Evolutionary conservation across 768 basidiomycete species (phyloP).

Genomic region (Psilocybe subaeruginosa): DNA sequence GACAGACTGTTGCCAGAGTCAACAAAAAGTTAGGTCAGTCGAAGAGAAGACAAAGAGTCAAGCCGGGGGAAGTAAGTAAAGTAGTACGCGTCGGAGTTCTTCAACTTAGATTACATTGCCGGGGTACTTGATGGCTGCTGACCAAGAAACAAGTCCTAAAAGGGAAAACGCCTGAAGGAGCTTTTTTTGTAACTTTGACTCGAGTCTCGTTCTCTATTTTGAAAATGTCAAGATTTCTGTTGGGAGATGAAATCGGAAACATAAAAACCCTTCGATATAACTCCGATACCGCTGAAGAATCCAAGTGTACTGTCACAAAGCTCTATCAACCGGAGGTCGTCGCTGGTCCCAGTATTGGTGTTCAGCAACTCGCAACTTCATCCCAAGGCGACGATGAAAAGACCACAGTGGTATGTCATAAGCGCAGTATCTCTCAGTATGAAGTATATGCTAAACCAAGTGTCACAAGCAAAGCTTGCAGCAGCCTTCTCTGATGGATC

Average conservation of each 20-base stretch:
- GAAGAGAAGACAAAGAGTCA: no score
- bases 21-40: no score
- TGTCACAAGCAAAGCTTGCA: constrained; percentile 60
- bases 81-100: no score
- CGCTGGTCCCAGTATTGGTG: constrained; percentile 12
- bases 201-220: constrained; percentile 5
- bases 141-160: background rate
- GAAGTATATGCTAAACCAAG: constrained; percentile 11
- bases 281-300: constrained; percentile 26
- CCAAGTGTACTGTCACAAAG: constrained; percentile 36
- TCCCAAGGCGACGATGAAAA: constrained; percentile 2
- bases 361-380: constrained; percentile 30
- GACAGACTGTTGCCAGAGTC: background rate
- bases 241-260: constrained; percentile 80
- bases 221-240: constrained; percentile 67
- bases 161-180: background rate
- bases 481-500: constrained; percentile 68
- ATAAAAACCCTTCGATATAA: constrained; percentile 63
- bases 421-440: background rate
- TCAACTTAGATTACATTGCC: no score
- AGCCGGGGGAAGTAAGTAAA: no score
- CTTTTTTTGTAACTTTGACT: constrained; percentile 1
- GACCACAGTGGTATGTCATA: constrained; percentile 47
- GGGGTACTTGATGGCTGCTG: background rate
- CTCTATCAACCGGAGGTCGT: constrained; percentile 31